Evolutionary conservation across 371 early-diverging fungal genomes (phyloP).

Genomic region (Dichotomocladium elegans): DNA sequence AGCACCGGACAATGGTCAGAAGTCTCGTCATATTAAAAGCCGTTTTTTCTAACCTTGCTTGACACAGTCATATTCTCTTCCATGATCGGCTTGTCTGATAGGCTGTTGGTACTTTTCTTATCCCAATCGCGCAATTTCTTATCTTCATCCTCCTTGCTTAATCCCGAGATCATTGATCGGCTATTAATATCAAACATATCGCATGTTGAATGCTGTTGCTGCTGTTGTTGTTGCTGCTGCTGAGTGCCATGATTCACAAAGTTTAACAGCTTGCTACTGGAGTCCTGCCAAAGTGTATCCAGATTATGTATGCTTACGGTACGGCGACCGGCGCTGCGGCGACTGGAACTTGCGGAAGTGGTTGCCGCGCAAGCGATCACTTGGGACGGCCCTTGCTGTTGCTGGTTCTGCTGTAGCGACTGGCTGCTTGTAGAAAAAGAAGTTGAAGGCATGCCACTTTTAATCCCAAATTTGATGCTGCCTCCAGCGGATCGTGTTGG

Average conservation of each 20-base stretch:
- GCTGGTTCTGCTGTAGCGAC: conserved; percentile 13
- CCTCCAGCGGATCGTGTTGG: conserved; percentile 1
- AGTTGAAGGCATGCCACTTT: conserved; percentile 26
- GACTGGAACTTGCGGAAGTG: conserved; percentile 7
- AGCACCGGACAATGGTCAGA: background rate
- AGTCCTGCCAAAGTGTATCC: conserved; percentile 41
- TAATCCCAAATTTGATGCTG: conserved; percentile 32
- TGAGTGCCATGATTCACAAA: conserved; percentile 34
- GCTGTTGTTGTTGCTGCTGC: conserved; percentile 5
- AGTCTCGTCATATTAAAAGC: too few relatives aligned
- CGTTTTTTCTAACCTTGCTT: conserved; percentile 22
- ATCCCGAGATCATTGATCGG: conserved; percentile 1
- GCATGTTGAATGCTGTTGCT: background rate
- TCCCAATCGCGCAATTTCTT: conserved; percentile 18
- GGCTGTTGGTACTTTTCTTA: conserved; percentile 14
- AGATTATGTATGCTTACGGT: conserved; percentile 46
- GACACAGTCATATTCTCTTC: conserved; percentile 23
- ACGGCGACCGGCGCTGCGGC: conserved; percentile 22
- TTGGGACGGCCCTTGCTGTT: conserved; percentile 8
- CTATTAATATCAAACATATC: background rate
- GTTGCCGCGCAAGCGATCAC: background rate
- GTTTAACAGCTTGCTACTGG: conserved; percentile 38
- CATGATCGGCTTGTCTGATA: conserved; percentile 10
- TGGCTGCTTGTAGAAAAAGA: conserved; percentile 30
- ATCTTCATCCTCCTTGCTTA: conserved; percentile 12